Evolutionary conservation across 2,329 filamentous ascomycete species (phyloP), one percentile per base, ranked within the genome.

Genomic region (Colletotrichum caudatum): DNA sequence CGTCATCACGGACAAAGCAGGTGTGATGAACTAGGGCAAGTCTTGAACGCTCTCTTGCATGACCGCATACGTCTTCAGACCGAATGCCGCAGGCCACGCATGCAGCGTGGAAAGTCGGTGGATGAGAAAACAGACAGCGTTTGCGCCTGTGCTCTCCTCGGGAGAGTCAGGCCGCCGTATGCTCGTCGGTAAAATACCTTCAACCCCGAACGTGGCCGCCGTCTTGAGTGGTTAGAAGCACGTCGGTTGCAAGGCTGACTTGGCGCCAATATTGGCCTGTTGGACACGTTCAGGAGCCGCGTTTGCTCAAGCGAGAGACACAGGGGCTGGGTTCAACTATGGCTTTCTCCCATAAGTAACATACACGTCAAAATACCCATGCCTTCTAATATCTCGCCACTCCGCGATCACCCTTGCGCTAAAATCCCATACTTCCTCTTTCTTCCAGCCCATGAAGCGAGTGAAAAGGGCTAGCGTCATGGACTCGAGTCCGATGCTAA

Each of bases 391-490:
- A 33, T 73, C 72, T 48, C 67, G 66, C 60, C 71, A 73, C 50
- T 76, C 74, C 16, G 46, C 64, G 11, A 66, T 66, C 4, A 74
- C 76, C 14, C 50, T 66, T 9, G 71, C 71, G 33, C 75, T 74
- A 18, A 79, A 76, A 18, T 76, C 72, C 56, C 74, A 54, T 2
- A 76, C 76, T 61, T 78, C 76, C 33, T 78, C 76, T 18, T 71
- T 66, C 12, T 69, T 71, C 77, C 77, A 80, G 5, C 76, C 76
- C 60, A 78, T 65, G 14, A 74, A 74, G 9, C 76, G 73, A 18
- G 78, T 79, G 57, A 78, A 72, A 9, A 77, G 72, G 20, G 77
- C 77, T 44, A 80, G 64, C 18, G 77, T 74, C 23, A 76, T 74
- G 37, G 73, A 72, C 58, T 78, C 77, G 39, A 78, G 64, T 14